Conservation (phyloP, 1,284 basidiomycete genomes). For the Cystobasidiaceae sp. region DNA sequence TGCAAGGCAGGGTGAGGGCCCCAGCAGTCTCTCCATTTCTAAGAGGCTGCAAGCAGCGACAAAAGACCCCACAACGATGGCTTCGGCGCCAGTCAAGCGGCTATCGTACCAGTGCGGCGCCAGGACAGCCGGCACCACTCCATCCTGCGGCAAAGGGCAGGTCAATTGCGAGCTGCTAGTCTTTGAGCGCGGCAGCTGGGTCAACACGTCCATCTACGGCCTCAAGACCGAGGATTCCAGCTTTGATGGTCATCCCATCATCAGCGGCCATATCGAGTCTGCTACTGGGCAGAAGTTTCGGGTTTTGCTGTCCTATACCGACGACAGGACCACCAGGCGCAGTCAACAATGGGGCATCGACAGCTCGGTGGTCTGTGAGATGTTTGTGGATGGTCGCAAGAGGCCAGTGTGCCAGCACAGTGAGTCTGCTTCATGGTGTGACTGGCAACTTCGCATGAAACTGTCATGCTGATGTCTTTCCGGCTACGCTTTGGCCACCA, state of each 20-base stretch:
- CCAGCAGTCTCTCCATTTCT: too few species aligned
- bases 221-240: too few species aligned
- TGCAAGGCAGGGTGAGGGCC: too few species aligned
- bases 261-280: not conserved
- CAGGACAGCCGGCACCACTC: too few species aligned
- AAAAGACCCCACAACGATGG: too few species aligned
- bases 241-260: too few species aligned
- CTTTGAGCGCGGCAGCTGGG: not conserved
- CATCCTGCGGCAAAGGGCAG: too few species aligned
- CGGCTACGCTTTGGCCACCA: not conserved
- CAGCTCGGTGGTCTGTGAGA: not conserved
- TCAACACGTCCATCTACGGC: not conserved
- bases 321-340: not conserved
- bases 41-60: too few species aligned
- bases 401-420: slow-evolving; percentile 17
- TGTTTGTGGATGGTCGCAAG: slow-evolving; percentile 8
- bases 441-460: too few species aligned
- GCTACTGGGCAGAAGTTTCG: not conserved
- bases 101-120: too few species aligned
- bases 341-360: slow-evolving; percentile 2
- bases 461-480: not conserved
- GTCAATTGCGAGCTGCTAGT: not conserved
- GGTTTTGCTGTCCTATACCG: not conserved
- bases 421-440: too few species aligned
- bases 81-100: too few species aligned